These are phyloP conservation scores for Colletotrichum orbiculare DNA, from an alignment of 2,329 filamentous ascomycete genomes.

Conservation along the genomic window DNA sequence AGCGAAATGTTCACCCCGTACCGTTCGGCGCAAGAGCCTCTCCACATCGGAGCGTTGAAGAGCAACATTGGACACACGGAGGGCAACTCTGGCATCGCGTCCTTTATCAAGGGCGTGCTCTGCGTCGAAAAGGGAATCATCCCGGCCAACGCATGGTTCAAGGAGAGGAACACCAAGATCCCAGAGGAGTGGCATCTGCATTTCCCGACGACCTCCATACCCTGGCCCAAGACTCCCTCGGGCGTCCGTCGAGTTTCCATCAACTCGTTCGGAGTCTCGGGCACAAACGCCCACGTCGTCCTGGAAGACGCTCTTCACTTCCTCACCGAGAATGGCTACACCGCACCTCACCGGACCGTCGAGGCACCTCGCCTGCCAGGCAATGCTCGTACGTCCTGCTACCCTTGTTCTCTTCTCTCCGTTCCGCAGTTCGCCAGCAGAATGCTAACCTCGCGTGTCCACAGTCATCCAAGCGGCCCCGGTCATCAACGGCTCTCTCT, in stretches of 20 bases:
- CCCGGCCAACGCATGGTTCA: constrained; percentile 51
- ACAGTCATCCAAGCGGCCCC: no score
- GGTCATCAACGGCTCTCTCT: no score
- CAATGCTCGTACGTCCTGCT: no score
- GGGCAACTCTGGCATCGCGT: constrained; percentile 52
- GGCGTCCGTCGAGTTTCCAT: constrained; percentile 45
- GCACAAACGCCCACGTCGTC: constrained; percentile 47
- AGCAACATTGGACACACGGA: constrained; percentile 57
- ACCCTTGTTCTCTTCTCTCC: no score
- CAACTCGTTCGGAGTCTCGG: constrained; percentile 48
- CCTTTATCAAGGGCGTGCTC: constrained; percentile 56
- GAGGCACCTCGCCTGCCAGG: neutral
- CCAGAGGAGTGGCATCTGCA: constrained; percentile 1
- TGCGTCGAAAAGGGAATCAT: constrained; percentile 51
- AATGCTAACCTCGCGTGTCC: no score
- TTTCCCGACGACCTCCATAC: neutral
- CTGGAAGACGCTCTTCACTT: neutral
- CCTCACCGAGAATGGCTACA: neutral
- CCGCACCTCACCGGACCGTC: constrained; percentile 1
- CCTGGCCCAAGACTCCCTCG: constrained; percentile 38
- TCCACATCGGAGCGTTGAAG: constrained; percentile 46
- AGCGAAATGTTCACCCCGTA: constrained; percentile 43
- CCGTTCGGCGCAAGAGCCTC: neutral
- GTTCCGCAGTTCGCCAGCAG: no score
- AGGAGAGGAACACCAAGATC: constrained; percentile 41